Evolutionary conservation across 179 eudicot species (phyloP).

Genomic region (Silene vulgaris): DNA sequence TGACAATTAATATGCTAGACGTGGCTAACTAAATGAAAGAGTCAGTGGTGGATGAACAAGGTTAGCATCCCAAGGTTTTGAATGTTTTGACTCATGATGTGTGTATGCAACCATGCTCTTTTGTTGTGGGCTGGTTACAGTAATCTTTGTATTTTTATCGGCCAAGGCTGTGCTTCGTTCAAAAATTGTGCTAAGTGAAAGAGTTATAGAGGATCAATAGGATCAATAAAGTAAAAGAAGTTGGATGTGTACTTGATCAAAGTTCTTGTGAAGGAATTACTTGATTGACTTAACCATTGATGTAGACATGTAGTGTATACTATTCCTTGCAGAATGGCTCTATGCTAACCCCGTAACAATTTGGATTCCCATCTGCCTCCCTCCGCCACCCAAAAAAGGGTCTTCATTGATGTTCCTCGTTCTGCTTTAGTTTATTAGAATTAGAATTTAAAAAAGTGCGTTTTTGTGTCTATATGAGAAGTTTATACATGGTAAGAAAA

Average conservation of each 20-base stretch:
- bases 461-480: background rate
- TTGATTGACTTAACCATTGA: slow-evolving; percentile 6
- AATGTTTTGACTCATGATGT: background rate
- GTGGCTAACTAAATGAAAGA: background rate
- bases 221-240: background rate
- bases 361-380: background rate
- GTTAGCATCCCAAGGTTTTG: background rate
- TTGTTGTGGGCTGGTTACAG: background rate
- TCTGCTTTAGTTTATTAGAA: background rate
- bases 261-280: background rate
- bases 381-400: background rate
- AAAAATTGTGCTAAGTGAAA: background rate
- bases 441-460: background rate
- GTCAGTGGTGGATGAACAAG: background rate
- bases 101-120: slow-evolving; percentile 2
- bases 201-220: background rate
- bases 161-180: background rate
- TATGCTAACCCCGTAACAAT: background rate
- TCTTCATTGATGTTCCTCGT: background rate
- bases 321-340: background rate
- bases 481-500: background rate
- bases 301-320: background rate
- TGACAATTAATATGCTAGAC: background rate
- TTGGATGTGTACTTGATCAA: background rate
- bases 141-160: background rate